Base-by-base conservation (phyloP, 768 basidiomycete genomes). In the Russula lepida region DNA sequence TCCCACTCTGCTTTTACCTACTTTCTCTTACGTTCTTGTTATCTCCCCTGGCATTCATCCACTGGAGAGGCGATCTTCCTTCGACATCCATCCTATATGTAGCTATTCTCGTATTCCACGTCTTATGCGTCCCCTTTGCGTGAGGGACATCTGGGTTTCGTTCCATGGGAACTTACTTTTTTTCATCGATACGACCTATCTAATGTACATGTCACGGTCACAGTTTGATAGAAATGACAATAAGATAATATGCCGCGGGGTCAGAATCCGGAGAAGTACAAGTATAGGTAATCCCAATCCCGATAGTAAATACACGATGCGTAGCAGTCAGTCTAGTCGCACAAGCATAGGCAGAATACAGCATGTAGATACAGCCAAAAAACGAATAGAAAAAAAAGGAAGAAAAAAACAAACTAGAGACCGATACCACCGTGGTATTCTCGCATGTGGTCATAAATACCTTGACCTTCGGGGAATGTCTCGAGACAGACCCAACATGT, bases 361-460 rank as follows among this genome's bases (percentile, higher is more conserved):
- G n/a, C 43, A 47, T n/a, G n/a, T 19, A 21, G 7, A 52, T n/a
- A n/a, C 13, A 48, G 35, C 19, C 6, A 13, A 30, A 11, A 21
- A 23, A 23, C 17, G 48, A 17, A 47, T 27, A 15, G n/a, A n/a
- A 39, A 15, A 17, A 6, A 44, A 6, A 23, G 27, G 39, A 15
- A 17, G 13, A 44, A 6, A 27, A 46, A 35, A 44, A 39, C n/a
- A n/a, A 43, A 30, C 58, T 30, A 66, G 21, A 66, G 51, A 27
- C 65, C 65, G 43, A 66, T 66, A 23, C 82, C 78, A 5, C 89
- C 88, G 70, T 92, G 89, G 49, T 71, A 73, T 6, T 64, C 58
- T 7, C 82, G 79, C 89, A 92, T 92, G 69, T 92, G 89, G 0
- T 78, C 79, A 66, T 92, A 92, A n/a, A 91, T 86, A 11, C 83